Percentiles rank a stretch among this genome's conserved stretches.
Evolutionary conservation across 805 yeast species (phyloP).

Genomic region (Myxozyma udenii): DNA sequence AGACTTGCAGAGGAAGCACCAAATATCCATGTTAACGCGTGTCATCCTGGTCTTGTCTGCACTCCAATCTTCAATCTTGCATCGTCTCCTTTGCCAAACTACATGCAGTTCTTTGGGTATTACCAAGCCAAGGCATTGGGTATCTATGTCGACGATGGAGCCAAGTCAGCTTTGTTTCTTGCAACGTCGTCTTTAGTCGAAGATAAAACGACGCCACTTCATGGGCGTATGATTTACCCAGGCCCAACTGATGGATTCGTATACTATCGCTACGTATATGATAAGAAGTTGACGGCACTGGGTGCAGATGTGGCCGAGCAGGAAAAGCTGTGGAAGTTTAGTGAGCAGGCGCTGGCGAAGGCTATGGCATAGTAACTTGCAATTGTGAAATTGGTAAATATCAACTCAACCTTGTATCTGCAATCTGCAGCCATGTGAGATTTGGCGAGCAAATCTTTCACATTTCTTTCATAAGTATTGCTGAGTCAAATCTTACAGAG

Average conservation of each 20-base stretch:
- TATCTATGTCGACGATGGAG: slow-evolving; percentile 24
- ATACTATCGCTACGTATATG: slow-evolving; percentile 15
- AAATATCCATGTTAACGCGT: slow-evolving; percentile 26
- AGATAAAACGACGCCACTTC: not conserved
- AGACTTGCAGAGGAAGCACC: slow-evolving; percentile 1
- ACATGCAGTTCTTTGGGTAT: slow-evolving; percentile 8
- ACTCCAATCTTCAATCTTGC: slow-evolving; percentile 21
- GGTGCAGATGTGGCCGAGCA: slow-evolving; percentile 13
- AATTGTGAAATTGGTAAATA: too few relatives aligned
- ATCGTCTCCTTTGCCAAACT: slow-evolving; percentile 18
- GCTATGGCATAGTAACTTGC: slow-evolving; percentile 3
- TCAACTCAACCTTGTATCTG: not conserved
- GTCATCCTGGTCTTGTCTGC: slow-evolving; percentile 25
- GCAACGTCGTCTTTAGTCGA: slow-evolving; percentile 17
- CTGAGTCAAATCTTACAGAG: too few relatives aligned
- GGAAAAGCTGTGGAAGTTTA: slow-evolving; percentile 20
- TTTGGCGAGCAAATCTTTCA: too few relatives aligned
- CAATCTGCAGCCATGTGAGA: too few relatives aligned
- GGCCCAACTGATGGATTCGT: slow-evolving; percentile 17
- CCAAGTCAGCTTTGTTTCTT: slow-evolving; percentile 18
- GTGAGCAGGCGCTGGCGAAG: slow-evolving; percentile 20
- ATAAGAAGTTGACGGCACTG: slow-evolving; percentile 3
- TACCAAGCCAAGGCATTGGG: slow-evolving; percentile 14
- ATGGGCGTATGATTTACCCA: slow-evolving; percentile 17
- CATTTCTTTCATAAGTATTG: too few relatives aligned